Evolutionary conservation across 2,329 filamentous ascomycete species (phyloP), one percentile per base, ranked within the genome.

Genomic region (Diplodia sapinea): DNA sequence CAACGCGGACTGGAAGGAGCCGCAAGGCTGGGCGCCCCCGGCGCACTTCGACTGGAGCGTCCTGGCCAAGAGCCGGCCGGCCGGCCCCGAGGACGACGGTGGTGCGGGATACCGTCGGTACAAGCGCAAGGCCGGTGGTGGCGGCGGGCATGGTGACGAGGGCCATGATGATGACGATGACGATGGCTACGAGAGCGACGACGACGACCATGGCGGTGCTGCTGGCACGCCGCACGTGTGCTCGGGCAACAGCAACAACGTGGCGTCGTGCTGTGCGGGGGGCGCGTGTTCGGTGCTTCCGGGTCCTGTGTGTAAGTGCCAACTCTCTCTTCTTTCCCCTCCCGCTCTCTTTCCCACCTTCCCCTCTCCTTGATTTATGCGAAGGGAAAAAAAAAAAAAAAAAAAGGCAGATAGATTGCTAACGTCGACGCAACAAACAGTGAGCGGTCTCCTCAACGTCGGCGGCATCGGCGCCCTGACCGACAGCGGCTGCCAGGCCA

Each of bases 191-290:
- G 31, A 33, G 6, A 9, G 7, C 31, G 6, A 33, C 31, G 31
- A 33, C 31, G 6, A 33, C 31, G 31, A 33, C 31, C 1, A 31
- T 8, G 6, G 13, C 15, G 51, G 17, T 11, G 47, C 23, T 26
- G 3, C 20, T 7, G 17, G 13, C 9, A 15, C 49, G 11, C 7
- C 20, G 49, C 49, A 50, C 20, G n/a, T 43, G 9, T 57, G 55
- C 55, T 59, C 55, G 15, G 36, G 33, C 54, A 56, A 59, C 55
- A 56, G 31, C 55, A 43, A 26, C 36, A 43, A 43, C 36, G 55
- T 43, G 31, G 55, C 55, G 12, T 36, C 55, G 38, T 59, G 55
- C 55, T 59, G 55, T 13, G 3, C 7, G 17, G 54, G 33, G 9
- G n/a, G 4, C 17, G 17, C 6, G 7, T 38, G 31, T 31, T 36